phyloP scores from a whole-genome alignment of 495 filamentous ascomycete genomes.

The Podospora sp. region DNA sequence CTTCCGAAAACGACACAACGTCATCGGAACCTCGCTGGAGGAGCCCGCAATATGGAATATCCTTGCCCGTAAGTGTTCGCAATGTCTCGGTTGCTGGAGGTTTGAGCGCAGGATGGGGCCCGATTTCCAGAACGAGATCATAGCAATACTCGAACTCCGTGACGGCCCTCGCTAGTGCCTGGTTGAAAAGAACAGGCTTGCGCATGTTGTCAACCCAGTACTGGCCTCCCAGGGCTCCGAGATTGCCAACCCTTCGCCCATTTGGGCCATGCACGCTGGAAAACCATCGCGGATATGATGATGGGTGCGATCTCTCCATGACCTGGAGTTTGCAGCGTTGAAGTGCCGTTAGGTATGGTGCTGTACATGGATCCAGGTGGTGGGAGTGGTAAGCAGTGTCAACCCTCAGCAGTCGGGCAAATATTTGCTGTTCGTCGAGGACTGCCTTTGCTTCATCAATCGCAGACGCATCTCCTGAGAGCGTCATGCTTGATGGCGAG shows the following conservation, averaged over 20 bases:
- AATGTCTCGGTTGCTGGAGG: slow-evolving; percentile 35
- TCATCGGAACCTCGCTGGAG: slow-evolving; percentile 24
- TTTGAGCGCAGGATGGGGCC: slow-evolving; percentile 55
- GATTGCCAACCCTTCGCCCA: too few species aligned
- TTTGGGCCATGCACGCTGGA: too few species aligned
- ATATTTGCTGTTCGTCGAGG: slow-evolving; percentile 48
- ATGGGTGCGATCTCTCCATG: slow-evolving; percentile 1
- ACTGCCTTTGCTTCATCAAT: slow-evolving; percentile 36
- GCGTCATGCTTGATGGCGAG: slow-evolving; percentile 45
- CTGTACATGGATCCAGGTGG: slow-evolving; percentile 28
- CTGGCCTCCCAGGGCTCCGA: slow-evolving; percentile 24
- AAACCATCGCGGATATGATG: too few species aligned
- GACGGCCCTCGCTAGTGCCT: slow-evolving; percentile 42
- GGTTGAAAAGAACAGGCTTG: slow-evolving; percentile 50
- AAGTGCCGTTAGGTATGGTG: slow-evolving; percentile 30
- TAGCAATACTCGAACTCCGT: background rate
- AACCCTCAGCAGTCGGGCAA: slow-evolving; percentile 39
- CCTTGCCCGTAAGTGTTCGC: slow-evolving; percentile 9
- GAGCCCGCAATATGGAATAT: slow-evolving; percentile 29
- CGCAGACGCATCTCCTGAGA: slow-evolving; percentile 47
- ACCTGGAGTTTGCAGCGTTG: slow-evolving; percentile 24
- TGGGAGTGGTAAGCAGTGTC: slow-evolving; percentile 48
- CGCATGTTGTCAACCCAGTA: slow-evolving; percentile 42
- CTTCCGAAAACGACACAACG: slow-evolving; percentile 3
- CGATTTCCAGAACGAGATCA: slow-evolving; percentile 48